phyloP scores from a whole-genome alignment of 805 yeast species.

The Candida pseudoglaebosa region DNA sequence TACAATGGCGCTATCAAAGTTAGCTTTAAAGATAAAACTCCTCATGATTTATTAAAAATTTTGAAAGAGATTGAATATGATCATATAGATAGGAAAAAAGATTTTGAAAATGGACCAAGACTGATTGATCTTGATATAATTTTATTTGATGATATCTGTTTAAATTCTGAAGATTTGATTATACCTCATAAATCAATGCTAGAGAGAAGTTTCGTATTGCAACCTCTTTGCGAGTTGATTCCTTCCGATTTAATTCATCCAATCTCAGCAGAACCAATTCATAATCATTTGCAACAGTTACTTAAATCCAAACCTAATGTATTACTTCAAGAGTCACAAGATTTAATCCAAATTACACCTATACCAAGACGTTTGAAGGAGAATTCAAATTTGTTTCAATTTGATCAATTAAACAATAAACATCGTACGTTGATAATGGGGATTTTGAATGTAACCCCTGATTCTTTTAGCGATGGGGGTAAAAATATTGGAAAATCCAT shows the following conservation, averaged over 20 bases:
- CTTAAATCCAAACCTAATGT: slow-evolving; percentile 28
- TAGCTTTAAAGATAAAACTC: slow-evolving; percentile 52
- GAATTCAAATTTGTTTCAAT: slow-evolving; percentile 20
- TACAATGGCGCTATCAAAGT: slow-evolving; percentile 77
- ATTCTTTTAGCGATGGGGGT: slow-evolving; percentile 93
- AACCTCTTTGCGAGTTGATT: slow-evolving; percentile 80
- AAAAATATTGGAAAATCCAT: slow-evolving; percentile 24
- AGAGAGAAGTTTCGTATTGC: slow-evolving; percentile 85
- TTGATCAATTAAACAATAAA: slow-evolving; percentile 43
- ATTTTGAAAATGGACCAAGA: slow-evolving; percentile 88
- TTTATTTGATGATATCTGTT: slow-evolving; percentile 56
- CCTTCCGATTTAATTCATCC: slow-evolving; percentile 72
- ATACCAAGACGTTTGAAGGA: slow-evolving; percentile 17
- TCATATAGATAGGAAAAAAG: slow-evolving; percentile 64
- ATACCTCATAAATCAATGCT: slow-evolving; percentile 88
- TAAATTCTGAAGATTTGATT: slow-evolving; percentile 56
- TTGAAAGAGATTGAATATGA: slow-evolving; percentile 78
- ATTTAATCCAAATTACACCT: slow-evolving; percentile 51
- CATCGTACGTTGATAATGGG: slow-evolving; percentile 76
- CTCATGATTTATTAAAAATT: slow-evolving; percentile 56
- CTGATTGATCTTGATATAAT: slow-evolving; percentile 85
- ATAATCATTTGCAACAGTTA: slow-evolving; percentile 59
- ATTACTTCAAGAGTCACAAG: slow-evolving; percentile 47
- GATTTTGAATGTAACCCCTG: slow-evolving; percentile 85
- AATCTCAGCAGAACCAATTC: slow-evolving; percentile 77